Base-by-base conservation (phyloP, 371 early-diverging fungal genomes). In the Syncephalastrum monosporum region DNA sequence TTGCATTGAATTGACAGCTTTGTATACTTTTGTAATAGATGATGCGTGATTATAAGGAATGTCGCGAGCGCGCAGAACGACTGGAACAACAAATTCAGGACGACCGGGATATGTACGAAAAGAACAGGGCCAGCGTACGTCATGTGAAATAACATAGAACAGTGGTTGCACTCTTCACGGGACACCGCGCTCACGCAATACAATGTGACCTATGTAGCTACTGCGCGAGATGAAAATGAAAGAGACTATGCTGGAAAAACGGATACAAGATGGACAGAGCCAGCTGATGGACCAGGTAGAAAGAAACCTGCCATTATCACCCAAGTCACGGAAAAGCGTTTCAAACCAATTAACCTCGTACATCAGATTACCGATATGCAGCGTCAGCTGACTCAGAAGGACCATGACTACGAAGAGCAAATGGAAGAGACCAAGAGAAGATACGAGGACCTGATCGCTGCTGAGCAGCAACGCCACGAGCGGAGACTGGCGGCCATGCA, bases 221-320 rank as follows among this genome's bases (percentile, higher is more conserved):
- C 55, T 74, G 33, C 59, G 58, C 15, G 64, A 74, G 53, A 52
- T 71, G 17, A 62, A 68, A 12, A 52, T 60, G 46, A 71, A 71
- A 47, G 75, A 74, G 43, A 50, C 45, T 12, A 41, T 57, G 15
- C 53, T 63, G 49, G 64, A 68, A 48, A 68, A 61, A 55, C 57
- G 58, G 17, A 53, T 53, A 24, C 64, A 68, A 53, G 64, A 68
- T 47, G 54, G 56, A 21, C 59, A 68, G 15, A 16, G 48, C 3
- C 51, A 64, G 13, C 45, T 55, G 25, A 61, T 61, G 56, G 51
- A 57, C 15, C 58, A 68, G 56, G 68, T 60, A 55, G 47, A 19
- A 24, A 42, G 16, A 21, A 21, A 0, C 0, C 42, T 46, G 53
- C 13, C 55, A 59, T 1, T 42, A 52, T 7, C 12, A 17, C 21